Percentiles rank a stretch among this genome's conserved stretches.
Conservation (phyloP, 73 alveolate species). For the Paramecium primaurelia region DNA sequence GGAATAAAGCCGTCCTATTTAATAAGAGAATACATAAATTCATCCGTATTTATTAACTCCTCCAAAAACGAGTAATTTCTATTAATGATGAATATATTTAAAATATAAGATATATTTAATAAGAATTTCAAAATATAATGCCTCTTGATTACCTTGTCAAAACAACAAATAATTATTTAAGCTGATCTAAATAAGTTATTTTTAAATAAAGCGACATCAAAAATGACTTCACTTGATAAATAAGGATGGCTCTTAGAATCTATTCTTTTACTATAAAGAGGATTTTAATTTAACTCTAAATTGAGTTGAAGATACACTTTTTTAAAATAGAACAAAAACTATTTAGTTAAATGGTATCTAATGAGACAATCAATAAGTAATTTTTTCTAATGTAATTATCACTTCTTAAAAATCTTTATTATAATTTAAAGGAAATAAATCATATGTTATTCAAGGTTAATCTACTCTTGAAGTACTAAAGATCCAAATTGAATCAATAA, state of each 20-base stretch:
- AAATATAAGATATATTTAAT: not conserved
- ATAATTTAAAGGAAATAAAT: too few species aligned
- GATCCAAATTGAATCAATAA: too few species aligned
- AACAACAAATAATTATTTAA: not conserved
- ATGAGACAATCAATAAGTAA: too few species aligned
- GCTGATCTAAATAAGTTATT: not conserved
- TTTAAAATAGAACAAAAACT: too few species aligned
- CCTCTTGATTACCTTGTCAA: not conserved
- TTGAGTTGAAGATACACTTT: too few species aligned
- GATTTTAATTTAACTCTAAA: too few species aligned
- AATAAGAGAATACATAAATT: not conserved
- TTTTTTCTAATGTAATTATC: too few species aligned
- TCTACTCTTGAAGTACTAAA: too few species aligned
- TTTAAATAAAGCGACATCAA: conserved; percentile 61
- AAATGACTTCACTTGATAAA: conserved; percentile 73
- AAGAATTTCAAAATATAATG: not conserved
- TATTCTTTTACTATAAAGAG: too few species aligned
- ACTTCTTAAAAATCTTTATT: too few species aligned
- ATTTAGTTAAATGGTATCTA: too few species aligned
- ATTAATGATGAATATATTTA: not conserved
- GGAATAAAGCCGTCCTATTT: not conserved
- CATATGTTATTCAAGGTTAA: too few species aligned
- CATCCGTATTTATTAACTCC: conserved; percentile 47
- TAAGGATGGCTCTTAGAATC: conserved; percentile 60
- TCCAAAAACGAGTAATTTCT: conserved; percentile 5